Conservation (phyloP, 1,139 yeast genomes). For the Magnusiomyces magnusii region DNA sequence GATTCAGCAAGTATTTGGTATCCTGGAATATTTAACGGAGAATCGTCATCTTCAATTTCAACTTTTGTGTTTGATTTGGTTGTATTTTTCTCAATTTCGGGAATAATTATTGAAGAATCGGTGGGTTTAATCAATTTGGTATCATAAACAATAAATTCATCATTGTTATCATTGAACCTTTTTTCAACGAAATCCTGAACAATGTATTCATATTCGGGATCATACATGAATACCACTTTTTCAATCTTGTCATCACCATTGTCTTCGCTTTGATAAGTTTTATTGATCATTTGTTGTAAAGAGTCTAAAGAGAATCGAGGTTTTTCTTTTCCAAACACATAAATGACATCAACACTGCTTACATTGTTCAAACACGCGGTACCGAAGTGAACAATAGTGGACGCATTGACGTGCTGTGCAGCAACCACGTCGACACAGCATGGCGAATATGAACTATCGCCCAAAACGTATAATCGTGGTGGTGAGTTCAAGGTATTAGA, state of each 20-base stretch:
- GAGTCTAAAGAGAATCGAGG: conserved; percentile 18
- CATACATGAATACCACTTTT: conserved; percentile 27
- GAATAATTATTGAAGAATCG: conserved; percentile 1
- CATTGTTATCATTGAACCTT: background rate
- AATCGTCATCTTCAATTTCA: conserved; percentile 1
- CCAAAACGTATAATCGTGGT: conserved; percentile 40
- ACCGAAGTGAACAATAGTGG: conserved; percentile 85
- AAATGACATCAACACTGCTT: conserved; percentile 56
- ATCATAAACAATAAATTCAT: background rate
- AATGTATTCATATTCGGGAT: conserved; percentile 26
- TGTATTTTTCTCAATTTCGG: background rate
- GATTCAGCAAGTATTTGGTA: conserved; percentile 24
- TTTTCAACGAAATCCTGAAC: conserved; percentile 18
- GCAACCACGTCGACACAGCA: conserved; percentile 98
- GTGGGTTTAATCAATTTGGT: background rate
- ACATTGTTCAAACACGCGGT: conserved; percentile 87
- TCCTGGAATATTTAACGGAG: conserved; percentile 6
- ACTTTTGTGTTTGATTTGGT: background rate
- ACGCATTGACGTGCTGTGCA: conserved; percentile 85
- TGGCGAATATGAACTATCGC: conserved; percentile 92
- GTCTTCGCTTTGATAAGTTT: background rate
- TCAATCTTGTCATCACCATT: conserved; percentile 11
- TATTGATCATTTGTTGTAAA: conserved; percentile 22
- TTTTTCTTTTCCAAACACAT: conserved; percentile 55
- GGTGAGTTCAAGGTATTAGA: conserved; percentile 18